Evolutionary conservation across 768 basidiomycete species (phyloP), one percentile per base, ranked within the genome.

Genomic region (Xerocomellus amylosporus): DNA sequence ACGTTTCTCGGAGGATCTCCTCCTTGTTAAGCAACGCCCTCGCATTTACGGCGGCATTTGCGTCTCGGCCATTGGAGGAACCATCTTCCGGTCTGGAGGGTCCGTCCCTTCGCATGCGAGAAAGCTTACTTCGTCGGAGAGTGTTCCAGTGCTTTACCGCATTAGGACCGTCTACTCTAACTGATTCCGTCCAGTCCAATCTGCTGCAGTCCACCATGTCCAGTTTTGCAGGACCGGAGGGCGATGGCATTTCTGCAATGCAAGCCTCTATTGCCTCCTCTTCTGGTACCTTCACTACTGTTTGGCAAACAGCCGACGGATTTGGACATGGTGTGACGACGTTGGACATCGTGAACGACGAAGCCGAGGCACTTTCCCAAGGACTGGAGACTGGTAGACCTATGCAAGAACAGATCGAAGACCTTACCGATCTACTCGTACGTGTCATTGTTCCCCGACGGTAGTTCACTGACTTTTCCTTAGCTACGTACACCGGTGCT

Each of bases 231-330:
- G 90, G 93, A 63, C 84, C 89, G 0, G 95, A 98, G 51, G 85
- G 83, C 1, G 93, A 91, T 66, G 75, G 79, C 0, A 86, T 91
- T 1, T 92, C 91, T 2, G 83, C 87, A 0, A 82, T 97, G 17
- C 96, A 98, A 70, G 94, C 94, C 1, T 90, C 92, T 0, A 96
- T 98, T 58, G 88, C 90, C 0, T 86, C 90, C 1, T 90, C 86
- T 7, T 80, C 90, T 0, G 95, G 94, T 1, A 76, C 82, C 0
- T 95, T 97, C 70, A 85, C 84, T 3, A 83, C 81, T 14, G 79
- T 99, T 13, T 98, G 96, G 96, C 83, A 87, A 52, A 81, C 83
- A 51, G 77, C 80, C 2, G 96, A 98, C 69, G 91, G 93, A 6
- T 96, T 93, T 71, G 95, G 86, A 0, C 94, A 92, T 71, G 96